phyloP scores from a whole-genome alignment of 306 rosid genomes.

The Clitoria ternatea region DNA sequence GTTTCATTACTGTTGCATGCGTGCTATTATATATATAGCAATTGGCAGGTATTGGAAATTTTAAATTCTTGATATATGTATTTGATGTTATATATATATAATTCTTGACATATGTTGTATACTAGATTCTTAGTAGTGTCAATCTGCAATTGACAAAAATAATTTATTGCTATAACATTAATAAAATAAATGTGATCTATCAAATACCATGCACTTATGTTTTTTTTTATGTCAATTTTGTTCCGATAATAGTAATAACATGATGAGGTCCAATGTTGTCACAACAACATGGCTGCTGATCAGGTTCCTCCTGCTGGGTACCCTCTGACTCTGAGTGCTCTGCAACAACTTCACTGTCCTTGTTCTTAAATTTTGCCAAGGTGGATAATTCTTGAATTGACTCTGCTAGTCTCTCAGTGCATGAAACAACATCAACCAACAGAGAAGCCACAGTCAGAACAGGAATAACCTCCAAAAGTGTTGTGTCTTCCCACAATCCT shows the following conservation, averaged over 20 bases:
- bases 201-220: too few species aligned
- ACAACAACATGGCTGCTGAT: background rate
- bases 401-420: constrained; percentile 23
- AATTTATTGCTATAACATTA: too few species aligned
- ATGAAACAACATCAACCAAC: constrained; percentile 36
- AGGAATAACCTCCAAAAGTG: constrained; percentile 27
- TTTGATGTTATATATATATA: too few species aligned
- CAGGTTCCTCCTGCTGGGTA: background rate
- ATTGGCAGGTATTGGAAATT: too few species aligned
- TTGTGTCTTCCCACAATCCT: constrained; percentile 15
- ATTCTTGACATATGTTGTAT: too few species aligned
- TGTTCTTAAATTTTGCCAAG: constrained; percentile 20
- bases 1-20: too few species aligned
- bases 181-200: too few species aligned
- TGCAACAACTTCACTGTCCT: background rate
- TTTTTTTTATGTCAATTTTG: too few species aligned
- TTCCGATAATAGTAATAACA: constrained; percentile 1
- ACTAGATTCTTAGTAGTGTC: too few species aligned
- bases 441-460: constrained; percentile 26
- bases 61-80: too few species aligned
- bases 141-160: too few species aligned
- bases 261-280: constrained; percentile 12
- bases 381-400: constrained; percentile 30
- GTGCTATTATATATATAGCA: too few species aligned
- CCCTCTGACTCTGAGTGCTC: background rate